A percentile compares a stretch with the other conserved stretches of the same genome.
phyloP scores from a whole-genome alignment of 257 asterid species.

The Ilex aquifolium region DNA sequence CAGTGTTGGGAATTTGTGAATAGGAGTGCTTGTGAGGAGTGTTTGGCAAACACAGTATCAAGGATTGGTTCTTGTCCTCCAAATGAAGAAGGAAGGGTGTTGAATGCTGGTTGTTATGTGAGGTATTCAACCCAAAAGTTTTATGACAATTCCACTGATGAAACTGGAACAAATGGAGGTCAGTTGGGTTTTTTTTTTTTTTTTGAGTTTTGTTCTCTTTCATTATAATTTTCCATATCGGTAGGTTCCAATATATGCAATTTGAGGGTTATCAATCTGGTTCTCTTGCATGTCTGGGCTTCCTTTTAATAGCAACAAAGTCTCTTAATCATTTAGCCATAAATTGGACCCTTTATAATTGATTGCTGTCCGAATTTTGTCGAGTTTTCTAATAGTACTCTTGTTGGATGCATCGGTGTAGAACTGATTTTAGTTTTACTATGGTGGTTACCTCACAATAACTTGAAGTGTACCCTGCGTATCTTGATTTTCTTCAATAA shows the following conservation, averaged over 20 bases:
- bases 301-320: not conserved
- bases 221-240: not conserved
- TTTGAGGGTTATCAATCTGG: not conserved
- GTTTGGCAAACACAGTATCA: slow-evolving; percentile 39
- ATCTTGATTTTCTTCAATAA: not conserved
- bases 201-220: not conserved
- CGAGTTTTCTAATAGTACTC: too few species aligned
- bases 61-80: slow-evolving; percentile 44
- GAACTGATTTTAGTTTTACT: too few species aligned
- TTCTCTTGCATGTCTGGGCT: not conserved
- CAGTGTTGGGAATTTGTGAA: slow-evolving; percentile 72
- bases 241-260: not conserved
- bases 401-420: too few species aligned
- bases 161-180: slow-evolving; percentile 39
- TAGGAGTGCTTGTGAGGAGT: slow-evolving; percentile 37
- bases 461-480: too few species aligned
- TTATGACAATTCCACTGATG: slow-evolving; percentile 41
- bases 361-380: too few species aligned
- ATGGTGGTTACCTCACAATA: too few species aligned
- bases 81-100: slow-evolving; percentile 51
- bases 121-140: slow-evolving; percentile 57
- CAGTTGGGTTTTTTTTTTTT: not conserved
- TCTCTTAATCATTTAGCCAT: not conserved
- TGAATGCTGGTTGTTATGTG: slow-evolving; percentile 67
- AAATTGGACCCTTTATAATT: too few species aligned